Percentiles rank a stretch among this genome's conserved stretches.
Evolutionary conservation across 495 filamentous ascomycete genomes (phyloP).

Genomic region (Apiosordaria backusii): DNA sequence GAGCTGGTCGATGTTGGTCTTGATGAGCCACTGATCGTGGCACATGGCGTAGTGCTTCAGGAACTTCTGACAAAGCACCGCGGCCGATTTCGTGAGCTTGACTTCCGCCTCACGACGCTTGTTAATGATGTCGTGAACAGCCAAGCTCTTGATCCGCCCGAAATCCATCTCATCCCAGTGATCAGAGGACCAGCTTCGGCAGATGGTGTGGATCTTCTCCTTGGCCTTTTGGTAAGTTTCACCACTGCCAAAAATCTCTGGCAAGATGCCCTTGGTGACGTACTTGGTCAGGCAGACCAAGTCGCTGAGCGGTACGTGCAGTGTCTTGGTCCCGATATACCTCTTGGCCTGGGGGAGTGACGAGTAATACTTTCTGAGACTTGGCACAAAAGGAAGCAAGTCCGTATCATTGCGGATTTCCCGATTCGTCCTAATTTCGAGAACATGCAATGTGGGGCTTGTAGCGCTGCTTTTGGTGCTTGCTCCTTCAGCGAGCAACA

Average conservation of each 20-base stretch:
- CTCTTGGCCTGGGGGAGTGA: constrained; percentile 54
- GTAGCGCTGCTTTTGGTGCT: constrained; percentile 50
- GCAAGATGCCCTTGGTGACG: constrained; percentile 58
- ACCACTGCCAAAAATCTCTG: constrained; percentile 48
- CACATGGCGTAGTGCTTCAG: constrained; percentile 89
- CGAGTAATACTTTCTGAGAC: constrained; percentile 58
- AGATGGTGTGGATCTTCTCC: constrained; percentile 60
- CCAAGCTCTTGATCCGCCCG: constrained; percentile 70
- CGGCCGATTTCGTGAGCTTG: constrained; percentile 55
- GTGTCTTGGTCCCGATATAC: constrained; percentile 60
- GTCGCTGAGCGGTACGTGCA: constrained; percentile 65
- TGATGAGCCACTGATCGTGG: constrained; percentile 90
- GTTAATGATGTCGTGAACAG: constrained; percentile 67
- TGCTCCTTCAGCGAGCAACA: constrained; percentile 72
- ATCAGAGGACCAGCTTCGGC: constrained; percentile 63
- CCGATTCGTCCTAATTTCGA: constrained; percentile 64
- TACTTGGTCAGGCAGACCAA: constrained; percentile 79
- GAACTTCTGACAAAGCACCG: constrained; percentile 68
- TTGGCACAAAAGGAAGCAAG: constrained; percentile 71
- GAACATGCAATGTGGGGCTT: constrained; percentile 65
- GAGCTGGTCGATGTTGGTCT: constrained; percentile 81
- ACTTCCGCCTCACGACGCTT: constrained; percentile 59
- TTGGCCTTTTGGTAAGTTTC: constrained; percentile 44
- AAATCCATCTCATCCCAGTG: constrained; percentile 88
- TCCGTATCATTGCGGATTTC: constrained; percentile 69